Percentiles rank a stretch among this genome's conserved stretches.
phyloP scores from a whole-genome alignment of 2,329 filamentous ascomycete genomes.

The Metarhizium anisopliae region DNA sequence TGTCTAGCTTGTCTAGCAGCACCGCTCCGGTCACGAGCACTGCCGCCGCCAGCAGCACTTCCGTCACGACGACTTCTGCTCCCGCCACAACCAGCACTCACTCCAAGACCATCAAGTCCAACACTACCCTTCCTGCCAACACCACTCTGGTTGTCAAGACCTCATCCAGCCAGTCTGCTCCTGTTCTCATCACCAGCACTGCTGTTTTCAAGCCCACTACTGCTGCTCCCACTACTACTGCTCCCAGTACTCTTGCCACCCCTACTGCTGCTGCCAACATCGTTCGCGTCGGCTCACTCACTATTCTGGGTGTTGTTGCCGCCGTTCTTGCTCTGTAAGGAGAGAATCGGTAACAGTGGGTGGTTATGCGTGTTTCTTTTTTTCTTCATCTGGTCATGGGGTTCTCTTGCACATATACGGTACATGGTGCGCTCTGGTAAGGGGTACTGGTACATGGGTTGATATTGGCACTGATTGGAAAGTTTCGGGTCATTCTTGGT shows the following conservation, averaged over 20 bases:
- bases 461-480: conserved; percentile 17
- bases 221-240: not conserved
- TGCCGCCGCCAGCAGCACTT: too few species aligned
- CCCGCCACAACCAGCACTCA: not conserved
- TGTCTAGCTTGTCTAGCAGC: conserved; percentile 11
- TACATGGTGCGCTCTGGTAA: conserved; percentile 13
- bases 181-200: not conserved
- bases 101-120: not conserved
- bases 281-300: conserved; percentile 28
- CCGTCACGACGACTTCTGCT: not conserved
- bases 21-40: conserved; percentile 5
- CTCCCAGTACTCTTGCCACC: not conserved
- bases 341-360: not conserved
- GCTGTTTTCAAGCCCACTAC: not conserved
- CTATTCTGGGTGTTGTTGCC: conserved; percentile 29
- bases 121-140: conserved; percentile 8
- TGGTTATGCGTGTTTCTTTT: not conserved
- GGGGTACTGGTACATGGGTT: conserved; percentile 18
- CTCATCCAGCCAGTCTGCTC: conserved; percentile 3
- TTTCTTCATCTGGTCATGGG: not conserved
- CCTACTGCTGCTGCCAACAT: conserved; percentile 15
- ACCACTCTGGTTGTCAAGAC: conserved; percentile 14
- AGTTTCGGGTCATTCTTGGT: not conserved
- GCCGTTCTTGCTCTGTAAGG: conserved; percentile 35
- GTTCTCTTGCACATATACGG: not conserved